These are phyloP conservation scores for Cladophialophora chaetospira DNA, from an alignment of 2,329 filamentous ascomycete genomes.

Conservation along the genomic window DNA sequence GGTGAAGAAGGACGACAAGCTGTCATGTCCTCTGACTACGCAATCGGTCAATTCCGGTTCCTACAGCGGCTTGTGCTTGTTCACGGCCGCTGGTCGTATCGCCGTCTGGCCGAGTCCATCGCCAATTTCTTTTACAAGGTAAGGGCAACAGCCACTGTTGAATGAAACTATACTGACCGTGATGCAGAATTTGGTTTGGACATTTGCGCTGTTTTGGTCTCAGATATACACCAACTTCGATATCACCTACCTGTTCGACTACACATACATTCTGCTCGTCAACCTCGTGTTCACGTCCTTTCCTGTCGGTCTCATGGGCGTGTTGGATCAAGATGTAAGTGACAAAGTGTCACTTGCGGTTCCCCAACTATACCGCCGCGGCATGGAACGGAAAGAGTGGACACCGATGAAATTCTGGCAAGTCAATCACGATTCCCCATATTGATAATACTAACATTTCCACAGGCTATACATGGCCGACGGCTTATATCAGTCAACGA, in stretches of 20 bases:
- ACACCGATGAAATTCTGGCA: conserved; percentile 96
- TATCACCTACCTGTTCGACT: conserved; percentile 95
- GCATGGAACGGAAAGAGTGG: conserved; percentile 96
- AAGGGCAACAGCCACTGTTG: conserved; percentile 31
- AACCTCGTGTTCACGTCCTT: conserved; percentile 96
- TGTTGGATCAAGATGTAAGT: conserved; percentile 94
- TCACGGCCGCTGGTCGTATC: conserved; percentile 95
- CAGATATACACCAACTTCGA: conserved; percentile 95
- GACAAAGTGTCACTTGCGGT: conserved; percentile 92
- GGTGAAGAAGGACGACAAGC: conserved; percentile 90
- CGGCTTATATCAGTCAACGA: conserved; percentile 89
- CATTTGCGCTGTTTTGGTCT: conserved; percentile 95
- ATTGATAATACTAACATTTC: conserved; percentile 15
- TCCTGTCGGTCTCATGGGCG: conserved; percentile 91
- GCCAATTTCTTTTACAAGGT: conserved; percentile 99
- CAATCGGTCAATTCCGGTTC: conserved; percentile 91
- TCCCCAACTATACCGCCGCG: conserved; percentile 90
- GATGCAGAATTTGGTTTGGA: conserved; percentile 88
- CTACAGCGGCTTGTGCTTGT: conserved; percentile 82
- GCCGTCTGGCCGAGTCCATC: conserved; percentile 86
- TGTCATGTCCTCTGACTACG: conserved; percentile 95
- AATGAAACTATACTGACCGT: conserved; percentile 33
- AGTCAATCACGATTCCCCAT: conserved; percentile 35
- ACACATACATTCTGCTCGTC: conserved; percentile 95
- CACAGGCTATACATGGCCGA: conserved; percentile 88